Percentiles rank a stretch among this genome's conserved stretches.
Evolutionary conservation across 139 green algal species (phyloP).

Genomic region (Picochlorum sp.): DNA sequence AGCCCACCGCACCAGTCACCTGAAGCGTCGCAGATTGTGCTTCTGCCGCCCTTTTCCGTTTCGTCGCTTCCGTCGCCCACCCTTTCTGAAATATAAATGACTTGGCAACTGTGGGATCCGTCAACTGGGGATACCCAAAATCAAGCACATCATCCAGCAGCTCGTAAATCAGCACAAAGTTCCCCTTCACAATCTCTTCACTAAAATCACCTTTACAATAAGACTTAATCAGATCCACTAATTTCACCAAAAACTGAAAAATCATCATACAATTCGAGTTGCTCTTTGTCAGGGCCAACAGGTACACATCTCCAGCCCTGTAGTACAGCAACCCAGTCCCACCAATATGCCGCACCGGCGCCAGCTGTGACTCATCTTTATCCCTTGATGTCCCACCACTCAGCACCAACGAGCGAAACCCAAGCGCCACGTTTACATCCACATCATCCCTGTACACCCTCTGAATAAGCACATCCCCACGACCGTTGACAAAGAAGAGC

Average conservation of each 20-base stretch:
- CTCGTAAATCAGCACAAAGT: conserved; percentile 98
- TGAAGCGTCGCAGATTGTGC: conserved; percentile 77
- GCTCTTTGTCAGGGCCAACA: conserved; percentile 75
- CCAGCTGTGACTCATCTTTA: conserved; percentile 19
- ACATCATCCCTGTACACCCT: conserved; percentile 86
- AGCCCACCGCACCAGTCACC: conserved; percentile 91
- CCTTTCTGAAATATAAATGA: conserved; percentile 90
- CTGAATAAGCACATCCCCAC: conserved; percentile 87
- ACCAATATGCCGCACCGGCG: conserved; percentile 67
- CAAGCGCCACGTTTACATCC: conserved; percentile 71
- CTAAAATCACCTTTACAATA: conserved; percentile 86
- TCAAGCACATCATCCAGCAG: conserved; percentile 84
- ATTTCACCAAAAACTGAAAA: conserved; percentile 82
- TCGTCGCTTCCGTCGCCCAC: conserved; percentile 34
- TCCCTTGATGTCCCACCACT: conserved; percentile 41
- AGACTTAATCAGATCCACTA: conserved; percentile 65
- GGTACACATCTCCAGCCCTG: conserved; percentile 78
- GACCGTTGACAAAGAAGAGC: conserved; percentile 88
- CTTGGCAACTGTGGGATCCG: conserved; percentile 79
- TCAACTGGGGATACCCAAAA: conserved; percentile 81
- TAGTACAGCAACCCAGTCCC: conserved; percentile 77
- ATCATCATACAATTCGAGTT: conserved; percentile 88
- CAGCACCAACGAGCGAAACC: conserved; percentile 82
- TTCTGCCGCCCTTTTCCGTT: conserved; percentile 41
- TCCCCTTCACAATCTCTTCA: conserved; percentile 70